Conservation (phyloP, 192 early-diverging fungal species). For the Coemansia sp. region DNA sequence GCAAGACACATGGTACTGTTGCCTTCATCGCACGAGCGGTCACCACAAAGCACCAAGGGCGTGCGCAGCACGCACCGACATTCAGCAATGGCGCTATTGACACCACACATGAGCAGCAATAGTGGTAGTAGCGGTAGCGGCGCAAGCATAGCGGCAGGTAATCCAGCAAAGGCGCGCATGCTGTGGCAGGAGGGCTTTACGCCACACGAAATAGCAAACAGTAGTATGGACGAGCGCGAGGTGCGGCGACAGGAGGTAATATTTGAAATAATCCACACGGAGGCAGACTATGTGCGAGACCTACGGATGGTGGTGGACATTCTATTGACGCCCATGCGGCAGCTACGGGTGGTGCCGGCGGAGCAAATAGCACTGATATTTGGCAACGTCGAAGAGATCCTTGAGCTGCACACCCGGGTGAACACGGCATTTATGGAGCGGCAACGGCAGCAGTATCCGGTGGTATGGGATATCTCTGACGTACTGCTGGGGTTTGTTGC, state of each 20-base stretch:
- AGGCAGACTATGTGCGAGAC: constrained; percentile 88
- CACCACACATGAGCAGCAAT: constrained; percentile 5
- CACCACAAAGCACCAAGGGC: no score
- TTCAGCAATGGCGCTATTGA: no score
- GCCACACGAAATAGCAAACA: constrained; percentile 55
- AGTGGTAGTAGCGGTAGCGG: no score
- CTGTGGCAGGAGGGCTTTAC: constrained; percentile 55
- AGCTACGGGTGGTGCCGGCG: constrained; percentile 46
- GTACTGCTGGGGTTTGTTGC: constrained; percentile 51
- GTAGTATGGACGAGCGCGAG: constrained; percentile 63
- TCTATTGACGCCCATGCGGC: constrained; percentile 43
- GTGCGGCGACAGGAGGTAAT: constrained; percentile 92
- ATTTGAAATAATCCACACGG: constrained; percentile 87
- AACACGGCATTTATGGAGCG: constrained; percentile 54
- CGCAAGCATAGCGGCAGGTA: no score
- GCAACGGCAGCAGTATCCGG: constrained; percentile 54
- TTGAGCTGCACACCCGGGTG: constrained; percentile 52
- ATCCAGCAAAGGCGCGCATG: constrained; percentile 52
- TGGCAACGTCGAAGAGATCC: constrained; percentile 51
- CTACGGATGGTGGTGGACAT: constrained; percentile 79
- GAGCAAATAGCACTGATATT: constrained; percentile 51
- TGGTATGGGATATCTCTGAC: constrained; percentile 53
- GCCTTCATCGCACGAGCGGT: no score
- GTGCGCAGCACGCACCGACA: no score
- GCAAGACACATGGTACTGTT: no score